These are phyloP conservation scores for Diaporthe sp. DNA, from an alignment of 2,329 filamentous ascomycete genomes.

Conservation along the genomic window DNA sequence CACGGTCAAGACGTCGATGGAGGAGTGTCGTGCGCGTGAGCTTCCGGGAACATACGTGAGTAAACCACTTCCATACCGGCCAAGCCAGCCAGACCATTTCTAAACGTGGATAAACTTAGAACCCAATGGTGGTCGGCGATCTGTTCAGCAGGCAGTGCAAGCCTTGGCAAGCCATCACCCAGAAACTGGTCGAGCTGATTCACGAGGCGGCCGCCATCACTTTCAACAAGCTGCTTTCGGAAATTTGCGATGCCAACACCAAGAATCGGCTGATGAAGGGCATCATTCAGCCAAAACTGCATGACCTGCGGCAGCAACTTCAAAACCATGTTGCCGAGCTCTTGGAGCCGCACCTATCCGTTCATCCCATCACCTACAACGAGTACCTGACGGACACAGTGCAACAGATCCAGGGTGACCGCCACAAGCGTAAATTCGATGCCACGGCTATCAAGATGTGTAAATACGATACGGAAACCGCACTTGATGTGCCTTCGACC, in stretches of 20 bases:
- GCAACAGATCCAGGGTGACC: slow-evolving; percentile 37
- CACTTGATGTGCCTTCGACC: not conserved
- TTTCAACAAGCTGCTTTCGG: slow-evolving; percentile 38
- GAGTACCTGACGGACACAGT: slow-evolving; percentile 39
- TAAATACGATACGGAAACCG: not conserved
- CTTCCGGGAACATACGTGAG: slow-evolving; percentile 41
- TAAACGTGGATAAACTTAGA: slow-evolving; percentile 10
- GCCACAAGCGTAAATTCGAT: slow-evolving; percentile 39
- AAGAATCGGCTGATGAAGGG: slow-evolving; percentile 38
- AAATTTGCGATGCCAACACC: slow-evolving; percentile 39
- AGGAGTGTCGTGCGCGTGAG: slow-evolving; percentile 41
- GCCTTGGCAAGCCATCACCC: slow-evolving; percentile 41
- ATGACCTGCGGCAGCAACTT: slow-evolving; percentile 37
- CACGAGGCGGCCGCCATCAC: slow-evolving; percentile 39
- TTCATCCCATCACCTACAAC: slow-evolving; percentile 44
- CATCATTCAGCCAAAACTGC: slow-evolving; percentile 39
- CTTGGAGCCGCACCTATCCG: slow-evolving; percentile 39
- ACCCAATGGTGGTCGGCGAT: slow-evolving; percentile 41
- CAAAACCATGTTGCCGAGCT: slow-evolving; percentile 40
- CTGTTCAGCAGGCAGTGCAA: slow-evolving; percentile 42
- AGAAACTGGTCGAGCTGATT: slow-evolving; percentile 40
- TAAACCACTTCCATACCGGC: not conserved
- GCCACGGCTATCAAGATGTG: not conserved
- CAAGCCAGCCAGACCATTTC: not conserved
- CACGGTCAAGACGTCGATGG: slow-evolving; percentile 37